phyloP scores from a whole-genome alignment of 768 basidiomycete genomes.

The Pleurotus tuoliensis region DNA sequence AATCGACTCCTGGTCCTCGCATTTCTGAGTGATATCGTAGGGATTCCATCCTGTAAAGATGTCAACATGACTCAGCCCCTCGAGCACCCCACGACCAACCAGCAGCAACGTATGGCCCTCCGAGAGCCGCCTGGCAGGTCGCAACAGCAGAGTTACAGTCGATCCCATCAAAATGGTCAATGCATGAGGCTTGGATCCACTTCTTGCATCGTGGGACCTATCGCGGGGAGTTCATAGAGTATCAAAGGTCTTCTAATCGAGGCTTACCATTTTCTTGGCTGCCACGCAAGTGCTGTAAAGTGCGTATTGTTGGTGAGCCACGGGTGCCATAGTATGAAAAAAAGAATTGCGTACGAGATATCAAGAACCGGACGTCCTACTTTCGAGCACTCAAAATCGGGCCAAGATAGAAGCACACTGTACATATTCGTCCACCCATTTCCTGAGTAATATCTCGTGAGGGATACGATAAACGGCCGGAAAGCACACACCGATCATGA shows the following conservation, averaged over 20 bases:
- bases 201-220: conserved; percentile 68
- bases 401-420: conserved; percentile 36
- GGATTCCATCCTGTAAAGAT: conserved; percentile 40
- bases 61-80: conserved; percentile 15
- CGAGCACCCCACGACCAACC: conserved; percentile 23
- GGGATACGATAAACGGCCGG: not conserved
- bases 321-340: conserved; percentile 22
- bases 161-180: conserved; percentile 61
- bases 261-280: conserved; percentile 57
- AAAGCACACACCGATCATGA: conserved; percentile 57
- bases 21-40: conserved; percentile 67
- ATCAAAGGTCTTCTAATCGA: conserved; percentile 13
- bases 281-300: conserved; percentile 43
- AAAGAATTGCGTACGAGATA: conserved; percentile 43
- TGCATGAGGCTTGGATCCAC: conserved; percentile 50
- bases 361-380: conserved; percentile 45
- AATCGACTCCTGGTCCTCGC: conserved; percentile 47
- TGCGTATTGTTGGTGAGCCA: conserved; percentile 32
- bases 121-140: conserved; percentile 57
- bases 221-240: conserved; percentile 22
- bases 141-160: conserved; percentile 56
- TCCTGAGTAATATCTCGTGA: conserved; percentile 27
- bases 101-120: conserved; percentile 33
- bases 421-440: conserved; percentile 61
- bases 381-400: conserved; percentile 53